phyloP scores from a whole-genome alignment of 345 rosid species.

The Kandelia obovata region DNA sequence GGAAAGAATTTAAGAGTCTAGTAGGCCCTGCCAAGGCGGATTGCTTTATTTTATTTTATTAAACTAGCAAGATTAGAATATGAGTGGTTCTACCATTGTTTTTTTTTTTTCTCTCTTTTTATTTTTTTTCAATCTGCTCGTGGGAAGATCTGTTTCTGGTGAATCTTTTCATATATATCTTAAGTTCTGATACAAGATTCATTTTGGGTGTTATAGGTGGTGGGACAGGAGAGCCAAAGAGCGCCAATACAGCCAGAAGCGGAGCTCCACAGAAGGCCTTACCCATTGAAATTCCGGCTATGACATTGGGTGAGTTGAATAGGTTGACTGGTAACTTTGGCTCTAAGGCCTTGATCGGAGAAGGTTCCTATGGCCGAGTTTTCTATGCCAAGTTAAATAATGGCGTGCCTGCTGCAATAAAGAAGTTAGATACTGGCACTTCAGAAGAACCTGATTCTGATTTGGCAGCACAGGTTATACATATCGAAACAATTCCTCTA shows the following conservation, averaged over 20 bases:
- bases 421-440: constrained; percentile 78
- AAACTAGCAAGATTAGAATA: no score
- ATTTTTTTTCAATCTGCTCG: not conserved
- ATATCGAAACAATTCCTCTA: not conserved
- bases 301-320: constrained; percentile 66
- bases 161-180: not conserved
- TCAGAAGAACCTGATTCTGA: constrained; percentile 79
- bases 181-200: constrained; percentile 4
- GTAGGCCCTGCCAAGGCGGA: no score
- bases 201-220: constrained; percentile 34
- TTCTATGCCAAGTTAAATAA: constrained; percentile 55
- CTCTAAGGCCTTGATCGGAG: constrained; percentile 78
- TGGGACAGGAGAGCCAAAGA: constrained; percentile 69
- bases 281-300: constrained; percentile 69
- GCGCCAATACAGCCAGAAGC: constrained; percentile 42
- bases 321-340: constrained; percentile 66
- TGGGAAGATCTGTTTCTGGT: not conserved
- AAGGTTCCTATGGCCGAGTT: constrained; percentile 96
- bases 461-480: constrained; percentile 73
- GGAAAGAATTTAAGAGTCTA: no score
- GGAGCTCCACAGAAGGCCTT: constrained; percentile 75
- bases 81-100: no score
- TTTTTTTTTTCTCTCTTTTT: not conserved
- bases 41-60: no score
- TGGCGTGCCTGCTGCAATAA: constrained; percentile 62